phyloP scores from a whole-genome alignment of 192 early-diverging fungal genomes.

The Gamsiella multidivaricata region DNA sequence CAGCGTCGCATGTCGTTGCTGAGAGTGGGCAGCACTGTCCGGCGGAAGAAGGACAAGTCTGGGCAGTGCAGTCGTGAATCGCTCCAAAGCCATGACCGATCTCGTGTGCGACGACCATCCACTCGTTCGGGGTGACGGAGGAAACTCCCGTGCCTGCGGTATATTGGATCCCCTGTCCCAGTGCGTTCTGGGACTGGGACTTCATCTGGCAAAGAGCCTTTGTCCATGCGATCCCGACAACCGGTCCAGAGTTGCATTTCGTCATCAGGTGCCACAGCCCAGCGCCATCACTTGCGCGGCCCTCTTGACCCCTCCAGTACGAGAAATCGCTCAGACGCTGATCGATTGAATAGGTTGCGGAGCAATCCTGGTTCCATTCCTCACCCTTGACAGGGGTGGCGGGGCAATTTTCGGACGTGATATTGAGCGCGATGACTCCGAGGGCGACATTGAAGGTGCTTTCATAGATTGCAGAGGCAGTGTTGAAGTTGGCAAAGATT shows the following conservation, averaged over 20 bases:
- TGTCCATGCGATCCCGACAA: slow-evolving; percentile 92
- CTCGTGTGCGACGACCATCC: slow-evolving; percentile 97
- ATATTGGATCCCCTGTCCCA: slow-evolving; percentile 55
- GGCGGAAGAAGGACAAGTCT: slow-evolving; percentile 64
- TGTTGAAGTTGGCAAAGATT: slow-evolving; percentile 87
- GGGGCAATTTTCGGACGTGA: slow-evolving; percentile 75
- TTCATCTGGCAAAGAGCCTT: slow-evolving; percentile 74
- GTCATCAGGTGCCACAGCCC: slow-evolving; percentile 97
- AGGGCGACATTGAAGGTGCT: slow-evolving; percentile 84
- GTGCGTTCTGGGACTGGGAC: slow-evolving; percentile 6
- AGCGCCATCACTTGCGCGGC: slow-evolving; percentile 68
- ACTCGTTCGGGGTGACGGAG: slow-evolving; percentile 84
- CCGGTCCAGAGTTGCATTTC: slow-evolving; percentile 74
- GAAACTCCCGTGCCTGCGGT: slow-evolving; percentile 90
- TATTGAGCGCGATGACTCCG: slow-evolving; percentile 82
- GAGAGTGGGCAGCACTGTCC: slow-evolving; percentile 78
- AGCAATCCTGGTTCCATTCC: slow-evolving; percentile 86
- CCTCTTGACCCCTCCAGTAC: slow-evolving; percentile 77
- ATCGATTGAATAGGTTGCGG: slow-evolving; percentile 75
- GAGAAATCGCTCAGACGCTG: slow-evolving; percentile 88
- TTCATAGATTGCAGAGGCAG: slow-evolving; percentile 86
- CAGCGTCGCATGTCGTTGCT: slow-evolving; percentile 71
- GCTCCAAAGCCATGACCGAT: slow-evolving; percentile 93
- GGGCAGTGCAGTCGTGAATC: slow-evolving; percentile 84
- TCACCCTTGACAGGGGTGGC: slow-evolving; percentile 33